Conservation (phyloP, 2,329 filamentous ascomycete genomes). For the Nannizziopsis barbatae region DNA sequence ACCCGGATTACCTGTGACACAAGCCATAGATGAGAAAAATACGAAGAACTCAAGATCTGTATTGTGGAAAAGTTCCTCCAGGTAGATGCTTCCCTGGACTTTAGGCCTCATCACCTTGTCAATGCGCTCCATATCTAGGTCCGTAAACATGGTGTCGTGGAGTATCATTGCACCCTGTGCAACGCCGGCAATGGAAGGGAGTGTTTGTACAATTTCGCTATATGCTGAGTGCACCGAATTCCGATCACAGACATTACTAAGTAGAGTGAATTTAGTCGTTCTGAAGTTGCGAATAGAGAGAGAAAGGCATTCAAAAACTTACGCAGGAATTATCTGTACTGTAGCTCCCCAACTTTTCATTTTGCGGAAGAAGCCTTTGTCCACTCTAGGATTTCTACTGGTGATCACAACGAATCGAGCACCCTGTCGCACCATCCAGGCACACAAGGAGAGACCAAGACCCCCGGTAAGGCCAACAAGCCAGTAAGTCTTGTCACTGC, state of each 20-base stretch:
- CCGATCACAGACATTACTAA: too few species aligned
- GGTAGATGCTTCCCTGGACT: constrained; percentile 26
- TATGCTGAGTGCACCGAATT: too few species aligned
- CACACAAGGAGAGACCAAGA: constrained; percentile 23
- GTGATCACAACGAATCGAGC: constrained; percentile 23
- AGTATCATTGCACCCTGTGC: constrained; percentile 30
- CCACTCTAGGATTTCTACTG: constrained; percentile 23
- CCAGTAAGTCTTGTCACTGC: constrained; percentile 23
- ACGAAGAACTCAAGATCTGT: constrained; percentile 14
- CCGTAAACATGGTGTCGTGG: constrained; percentile 25
- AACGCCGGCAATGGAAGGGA: constrained; percentile 25
- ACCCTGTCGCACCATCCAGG: constrained; percentile 25
- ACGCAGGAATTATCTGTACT: constrained; percentile 3
- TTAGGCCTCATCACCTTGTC: constrained; percentile 29
- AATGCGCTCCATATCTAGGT: constrained; percentile 27
- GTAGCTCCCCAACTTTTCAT: constrained; percentile 1
- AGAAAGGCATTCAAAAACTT: background rate
- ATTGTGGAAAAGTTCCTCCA: constrained; percentile 17
- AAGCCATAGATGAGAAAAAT: constrained; percentile 16
- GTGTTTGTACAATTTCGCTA: background rate
- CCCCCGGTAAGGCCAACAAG: constrained; percentile 24
- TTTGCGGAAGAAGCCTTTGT: constrained; percentile 15
- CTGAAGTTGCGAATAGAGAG: background rate
- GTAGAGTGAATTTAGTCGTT: too few species aligned
- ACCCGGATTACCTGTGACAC: constrained; percentile 26